A percentile compares a stretch with the other conserved stretches of the same genome.
These are phyloP conservation scores for Trichoderma gamsii DNA, from an alignment of 495 filamentous ascomycete species.

Conservation along the genomic window DNA sequence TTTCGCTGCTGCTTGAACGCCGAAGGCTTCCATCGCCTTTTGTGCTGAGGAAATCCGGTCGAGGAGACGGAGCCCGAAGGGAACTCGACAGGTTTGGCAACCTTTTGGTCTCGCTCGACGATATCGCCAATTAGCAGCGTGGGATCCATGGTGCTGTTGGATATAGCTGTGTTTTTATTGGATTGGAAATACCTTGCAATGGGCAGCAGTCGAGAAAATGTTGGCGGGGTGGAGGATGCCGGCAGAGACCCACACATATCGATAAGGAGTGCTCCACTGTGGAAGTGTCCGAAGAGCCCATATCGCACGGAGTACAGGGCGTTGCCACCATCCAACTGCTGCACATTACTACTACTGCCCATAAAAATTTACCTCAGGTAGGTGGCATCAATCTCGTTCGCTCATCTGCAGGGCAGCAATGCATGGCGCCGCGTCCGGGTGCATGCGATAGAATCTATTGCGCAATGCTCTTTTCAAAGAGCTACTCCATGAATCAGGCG, in stretches of 20 bases:
- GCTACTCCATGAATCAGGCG: too few species aligned
- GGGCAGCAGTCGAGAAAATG: background rate
- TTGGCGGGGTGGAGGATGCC: background rate
- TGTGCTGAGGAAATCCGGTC: slow-evolving; percentile 83
- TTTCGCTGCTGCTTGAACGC: slow-evolving; percentile 69
- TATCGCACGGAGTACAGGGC: background rate
- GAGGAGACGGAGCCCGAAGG: slow-evolving; percentile 51
- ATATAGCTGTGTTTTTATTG: background rate
- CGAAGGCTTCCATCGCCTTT: slow-evolving; percentile 64
- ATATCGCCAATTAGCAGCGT: slow-evolving; percentile 65
- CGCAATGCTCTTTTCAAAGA: too few species aligned
- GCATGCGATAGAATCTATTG: background rate
- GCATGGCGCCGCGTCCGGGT: background rate
- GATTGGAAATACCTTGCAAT: background rate
- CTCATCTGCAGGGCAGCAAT: background rate
- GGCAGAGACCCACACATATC: background rate
- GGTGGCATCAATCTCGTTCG: background rate
- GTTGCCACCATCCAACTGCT: background rate
- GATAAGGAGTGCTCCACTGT: background rate
- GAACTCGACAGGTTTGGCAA: slow-evolving; percentile 47
- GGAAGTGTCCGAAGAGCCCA: background rate
- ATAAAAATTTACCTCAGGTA: too few species aligned
- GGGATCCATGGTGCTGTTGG: slow-evolving; percentile 31
- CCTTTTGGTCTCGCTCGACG: slow-evolving; percentile 58
- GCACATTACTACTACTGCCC: too few species aligned